Conservation (phyloP, 371 early-diverging fungal species). For the Rhizopus delemar region DNA sequence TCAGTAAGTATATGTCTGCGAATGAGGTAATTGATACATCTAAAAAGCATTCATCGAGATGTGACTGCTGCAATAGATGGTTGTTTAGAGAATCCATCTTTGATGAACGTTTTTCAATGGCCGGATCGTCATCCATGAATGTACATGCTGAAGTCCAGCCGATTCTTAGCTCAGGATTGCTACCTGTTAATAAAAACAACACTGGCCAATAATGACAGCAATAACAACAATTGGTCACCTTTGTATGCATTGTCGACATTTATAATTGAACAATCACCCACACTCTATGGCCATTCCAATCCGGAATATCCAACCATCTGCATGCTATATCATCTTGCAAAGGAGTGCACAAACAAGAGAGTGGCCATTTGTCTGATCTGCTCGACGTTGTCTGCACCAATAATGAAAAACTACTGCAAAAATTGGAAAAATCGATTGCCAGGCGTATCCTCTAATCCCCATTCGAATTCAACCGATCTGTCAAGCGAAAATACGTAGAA, state of each 20-base stretch:
- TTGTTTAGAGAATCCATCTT: not conserved
- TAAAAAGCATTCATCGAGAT: no score
- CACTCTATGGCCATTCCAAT: slow-evolving; percentile 11
- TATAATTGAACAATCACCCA: slow-evolving; percentile 21
- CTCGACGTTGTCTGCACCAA: slow-evolving; percentile 1
- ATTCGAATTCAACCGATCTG: not conserved
- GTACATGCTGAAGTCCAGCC: not conserved
- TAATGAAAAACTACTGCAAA: not conserved
- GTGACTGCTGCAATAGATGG: no score
- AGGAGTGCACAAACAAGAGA: not conserved
- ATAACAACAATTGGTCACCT: slow-evolving; percentile 4
- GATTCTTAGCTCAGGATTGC: not conserved
- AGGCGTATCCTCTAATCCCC: not conserved
- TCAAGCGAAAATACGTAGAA: not conserved
- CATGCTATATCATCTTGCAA: slow-evolving; percentile 9
- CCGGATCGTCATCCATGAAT: not conserved
- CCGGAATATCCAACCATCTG: slow-evolving; percentile 9
- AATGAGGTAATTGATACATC: no score
- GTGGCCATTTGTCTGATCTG: not conserved
- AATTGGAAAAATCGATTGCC: not conserved
- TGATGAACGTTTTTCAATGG: not conserved
- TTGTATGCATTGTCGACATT: slow-evolving; percentile 12
- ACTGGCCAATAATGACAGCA: not conserved
- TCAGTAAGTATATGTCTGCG: no score
- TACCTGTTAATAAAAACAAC: not conserved